Conservation (phyloP, 345 rosid genomes). For the Citrus sinensis region DNA sequence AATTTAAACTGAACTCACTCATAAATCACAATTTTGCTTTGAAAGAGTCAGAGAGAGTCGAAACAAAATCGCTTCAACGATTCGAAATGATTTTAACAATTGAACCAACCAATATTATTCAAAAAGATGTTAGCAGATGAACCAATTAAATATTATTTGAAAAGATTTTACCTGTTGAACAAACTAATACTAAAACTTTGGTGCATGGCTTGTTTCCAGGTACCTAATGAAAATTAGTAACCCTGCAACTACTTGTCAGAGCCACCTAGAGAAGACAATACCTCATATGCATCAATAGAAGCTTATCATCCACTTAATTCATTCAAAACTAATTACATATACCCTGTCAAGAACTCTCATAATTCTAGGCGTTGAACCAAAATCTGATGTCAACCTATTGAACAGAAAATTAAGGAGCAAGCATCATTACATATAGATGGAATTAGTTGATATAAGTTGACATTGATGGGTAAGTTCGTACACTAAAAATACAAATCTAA, state of each 20-base stretch:
- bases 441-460: conserved; percentile 11
- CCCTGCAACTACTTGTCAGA: neutral
- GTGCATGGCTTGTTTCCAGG: neutral
- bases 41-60: neutral
- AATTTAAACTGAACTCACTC: neutral
- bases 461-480: conserved; percentile 6
- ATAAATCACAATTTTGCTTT: neutral
- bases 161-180: no score
- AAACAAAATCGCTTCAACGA: neutral
- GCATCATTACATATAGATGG: neutral
- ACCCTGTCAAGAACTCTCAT: neutral
- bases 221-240: neutral
- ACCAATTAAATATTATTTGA: neutral
- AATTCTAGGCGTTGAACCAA: neutral
- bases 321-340: neutral
- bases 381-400: neutral
- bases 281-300: neutral
- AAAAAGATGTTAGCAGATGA: neutral
- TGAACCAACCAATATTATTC: neutral
- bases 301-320: neutral
- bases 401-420: neutral
- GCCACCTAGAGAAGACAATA: neutral
- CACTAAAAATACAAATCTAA: neutral
- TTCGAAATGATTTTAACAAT: neutral
- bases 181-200: no score